Percentiles rank a stretch among this genome's conserved stretches.
Evolutionary conservation across 768 basidiomycete species (phyloP).

Genomic region (Russula sp.): DNA sequence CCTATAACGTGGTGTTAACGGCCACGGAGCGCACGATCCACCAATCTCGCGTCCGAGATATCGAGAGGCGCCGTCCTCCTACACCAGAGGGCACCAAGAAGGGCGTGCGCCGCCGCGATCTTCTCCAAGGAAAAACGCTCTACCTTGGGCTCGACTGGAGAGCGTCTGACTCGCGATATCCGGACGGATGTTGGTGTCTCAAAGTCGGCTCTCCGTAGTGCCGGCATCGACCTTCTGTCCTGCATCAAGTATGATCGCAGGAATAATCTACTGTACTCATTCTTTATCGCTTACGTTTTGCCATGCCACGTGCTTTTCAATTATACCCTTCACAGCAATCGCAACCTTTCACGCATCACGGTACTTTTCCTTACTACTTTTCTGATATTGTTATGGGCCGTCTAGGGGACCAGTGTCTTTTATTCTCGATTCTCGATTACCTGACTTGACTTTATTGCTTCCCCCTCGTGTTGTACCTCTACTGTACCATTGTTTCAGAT

Average conservation of each 20-base stretch:
- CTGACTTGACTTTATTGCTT: not conserved
- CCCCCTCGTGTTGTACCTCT: not conserved
- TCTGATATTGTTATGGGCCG: constrained; percentile 18
- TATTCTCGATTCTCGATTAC: not conserved
- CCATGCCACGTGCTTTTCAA: not conserved
- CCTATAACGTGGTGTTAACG: constrained; percentile 42
- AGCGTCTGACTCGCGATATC: constrained; percentile 11
- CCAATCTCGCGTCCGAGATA: constrained; percentile 24
- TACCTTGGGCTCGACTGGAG: constrained; percentile 43
- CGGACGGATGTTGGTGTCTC: constrained; percentile 24
- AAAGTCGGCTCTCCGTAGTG: constrained; percentile 16
- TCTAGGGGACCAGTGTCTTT: constrained; percentile 21
- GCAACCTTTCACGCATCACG: constrained; percentile 2
- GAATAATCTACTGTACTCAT: not conserved
- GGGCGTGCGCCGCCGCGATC: constrained; percentile 53
- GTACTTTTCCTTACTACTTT: not conserved
- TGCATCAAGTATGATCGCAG: not conserved
- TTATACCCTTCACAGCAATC: constrained; percentile 2
- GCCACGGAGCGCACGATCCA: constrained; percentile 36
- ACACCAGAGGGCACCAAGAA: constrained; percentile 29
- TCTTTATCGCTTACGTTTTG: not conserved
- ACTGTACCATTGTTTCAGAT: constrained; percentile 1
- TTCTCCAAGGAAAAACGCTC: constrained; percentile 45
- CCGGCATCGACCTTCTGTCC: not conserved
- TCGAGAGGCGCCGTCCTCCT: constrained; percentile 39